Evolutionary conservation across 2,329 filamentous ascomycete genomes (phyloP), one percentile per base, ranked within the genome.

Genomic region (Xylariaceae sp.): DNA sequence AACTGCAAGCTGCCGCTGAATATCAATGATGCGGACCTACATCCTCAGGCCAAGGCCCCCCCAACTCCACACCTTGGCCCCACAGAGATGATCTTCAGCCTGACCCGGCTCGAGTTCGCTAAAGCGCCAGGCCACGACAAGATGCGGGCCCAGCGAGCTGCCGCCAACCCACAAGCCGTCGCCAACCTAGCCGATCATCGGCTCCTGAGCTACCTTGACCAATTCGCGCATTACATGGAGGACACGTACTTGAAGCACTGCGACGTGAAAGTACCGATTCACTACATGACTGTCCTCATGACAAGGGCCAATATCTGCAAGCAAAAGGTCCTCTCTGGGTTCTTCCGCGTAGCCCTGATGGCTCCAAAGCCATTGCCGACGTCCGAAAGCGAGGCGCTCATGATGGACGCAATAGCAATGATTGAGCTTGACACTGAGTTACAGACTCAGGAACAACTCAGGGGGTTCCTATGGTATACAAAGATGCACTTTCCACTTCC

Each of bases 31-130:
- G 69, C 72, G 9, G 76, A 81, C 49, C 60, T 81, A 4, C 69
- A 77, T 48, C 51, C 71, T 3, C 66, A 79, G 36, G 73, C 75
- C 47, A 79, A 75, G 51, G 73, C 74, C 31, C 53, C 66, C 0
- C 75, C 74, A 0, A 57, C 60, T 3, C 59, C 69, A 2, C 71
- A 75, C 40, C 53, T 53, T 4, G 73, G 71, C 2, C 65, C 74
- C 3, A 81, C 75, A 0, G 77, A 81, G 50, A 77, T 79, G 70
- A 60, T 79, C 5, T 81, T 81, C 50, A 65, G 68, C 11, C 65
- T 81, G 9, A 70, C 74, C 1, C 66, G 75, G 12, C 65, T 76
- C 24, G 75, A 80, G 53, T 63, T 81, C 32, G 70, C 71, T 37
- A 71, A 75, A 52, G 73, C 71, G 2, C 72, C 72, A 17, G 66